Conservation (phyloP, 1,284 basidiomycete genomes). For the Coniophora puteana region DNA sequence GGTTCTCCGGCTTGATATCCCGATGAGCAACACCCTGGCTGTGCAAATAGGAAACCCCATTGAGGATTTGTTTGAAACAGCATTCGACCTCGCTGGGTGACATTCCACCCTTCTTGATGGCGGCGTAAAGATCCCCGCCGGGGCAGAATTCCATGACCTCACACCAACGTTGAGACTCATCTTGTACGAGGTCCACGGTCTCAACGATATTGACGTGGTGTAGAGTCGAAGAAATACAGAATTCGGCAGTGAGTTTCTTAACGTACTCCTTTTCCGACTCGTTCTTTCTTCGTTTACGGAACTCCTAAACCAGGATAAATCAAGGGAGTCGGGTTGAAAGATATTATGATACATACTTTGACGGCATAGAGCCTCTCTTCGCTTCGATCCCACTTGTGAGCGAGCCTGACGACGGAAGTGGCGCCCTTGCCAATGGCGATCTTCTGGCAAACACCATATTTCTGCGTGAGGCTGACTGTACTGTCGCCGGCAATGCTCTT, state of each 20-base stretch:
- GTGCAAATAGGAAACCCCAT: slow-evolving; percentile 88
- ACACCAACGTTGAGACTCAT: slow-evolving; percentile 96
- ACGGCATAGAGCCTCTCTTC: slow-evolving; percentile 99
- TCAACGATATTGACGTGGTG: slow-evolving; percentile 98
- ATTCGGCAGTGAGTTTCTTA: slow-evolving; percentile 99
- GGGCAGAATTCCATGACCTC: slow-evolving; percentile 99
- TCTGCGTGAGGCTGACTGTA: slow-evolving; percentile 70
- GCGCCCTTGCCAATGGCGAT: slow-evolving; percentile 97
- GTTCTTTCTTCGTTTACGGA: slow-evolving; percentile 96
- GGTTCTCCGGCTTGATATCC: slow-evolving; percentile 97
- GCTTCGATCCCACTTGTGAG: slow-evolving; percentile 97
- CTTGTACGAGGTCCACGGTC: slow-evolving; percentile 97
- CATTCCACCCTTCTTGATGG: slow-evolving; percentile 98
- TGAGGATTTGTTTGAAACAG: slow-evolving; percentile 95
- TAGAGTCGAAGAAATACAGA: slow-evolving; percentile 97
- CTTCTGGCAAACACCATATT: slow-evolving; percentile 97
- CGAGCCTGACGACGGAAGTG: slow-evolving; percentile 92
- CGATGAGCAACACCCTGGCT: slow-evolving; percentile 97
- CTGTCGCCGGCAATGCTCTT: slow-evolving; percentile 62
- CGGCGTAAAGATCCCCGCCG: slow-evolving; percentile 94
- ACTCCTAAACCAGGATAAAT: slow-evolving; percentile 67
- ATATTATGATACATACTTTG: slow-evolving; percentile 59
- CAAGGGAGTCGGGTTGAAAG: not conserved
- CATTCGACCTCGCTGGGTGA: slow-evolving; percentile 93
- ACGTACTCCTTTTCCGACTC: slow-evolving; percentile 99